Base-by-base conservation (phyloP, 495 filamentous ascomycete genomes). In the Aspergillus leporis region DNA sequence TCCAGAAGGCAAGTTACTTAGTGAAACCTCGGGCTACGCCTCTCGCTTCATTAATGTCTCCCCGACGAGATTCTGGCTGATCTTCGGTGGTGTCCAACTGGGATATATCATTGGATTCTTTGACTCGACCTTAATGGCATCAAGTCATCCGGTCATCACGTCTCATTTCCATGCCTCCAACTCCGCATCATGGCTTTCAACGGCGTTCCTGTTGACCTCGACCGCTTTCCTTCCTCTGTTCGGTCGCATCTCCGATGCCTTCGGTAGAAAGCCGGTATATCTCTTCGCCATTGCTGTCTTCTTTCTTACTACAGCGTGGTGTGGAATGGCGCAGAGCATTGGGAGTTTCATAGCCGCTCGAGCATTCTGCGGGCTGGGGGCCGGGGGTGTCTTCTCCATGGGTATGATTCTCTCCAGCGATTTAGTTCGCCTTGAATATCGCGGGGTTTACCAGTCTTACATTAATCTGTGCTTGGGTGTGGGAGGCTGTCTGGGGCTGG, bases 81-180 rank as follows among this genome's bases (percentile, higher is more conserved):
- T 85, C 19, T 85, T 83, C 63, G 54, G 66, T 8, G 80, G 78
- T 5, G 67, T 84, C 34, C 59, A 81, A 56, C 53, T 78, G 32
- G 76, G 74, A 2, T 81, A 81, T 59, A 63, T 79, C 63, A 78
- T 85, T 54, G 81, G 80, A 1, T 82, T 78, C 61, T 92, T 92
- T 67, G 90, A 93, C 73, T 79, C 81, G 28, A 92, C 89, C 7
- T 80, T 92, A 63, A 92, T 93, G 88, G 88, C 89, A 0, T 90
- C 88, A 2, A 88, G 82, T 46, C 90, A 93, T 70, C 90, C 90
- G 9, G 87, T 90, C 32, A 91, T 93, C 53, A 92, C 90, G 0
- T 90, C 88, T 0, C 83, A 90, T 64, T 92, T 93, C 68, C 76
- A 86, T 52, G 81, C 86, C 51, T 87, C 87, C 14, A 91, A 92